Evolutionary conservation across 371 early-diverging fungal genomes (phyloP), one percentile per base, ranked within the genome.

Genomic region (Fennellomyces sp.): DNA sequence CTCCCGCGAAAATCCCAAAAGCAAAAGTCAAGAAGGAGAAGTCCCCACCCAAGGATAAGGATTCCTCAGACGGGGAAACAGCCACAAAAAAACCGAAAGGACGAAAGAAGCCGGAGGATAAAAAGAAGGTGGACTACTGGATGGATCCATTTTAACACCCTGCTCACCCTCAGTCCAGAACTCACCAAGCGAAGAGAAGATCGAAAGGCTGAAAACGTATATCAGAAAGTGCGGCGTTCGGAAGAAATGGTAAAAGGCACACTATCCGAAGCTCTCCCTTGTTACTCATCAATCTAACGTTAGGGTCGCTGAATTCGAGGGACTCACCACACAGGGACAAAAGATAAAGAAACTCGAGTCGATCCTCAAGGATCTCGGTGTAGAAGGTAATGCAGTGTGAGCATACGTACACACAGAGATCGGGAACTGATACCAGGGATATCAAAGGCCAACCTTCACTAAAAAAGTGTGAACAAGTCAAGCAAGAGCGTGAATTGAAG

Each of bases 141-240:
- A n/a, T n/a, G n/a, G n/a, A n/a, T n/a, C n/a, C n/a, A n/a, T n/a
- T n/a, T n/a, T n/a, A 36, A 2, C 35, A 58, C 7, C 29, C 29
- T 21, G n/a, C 47, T 50, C n/a, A 38, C n/a, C 15, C 1, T 36
- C 28, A 2, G 2, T 11, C 13, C 35, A 60, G 31, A 41, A 17
- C 2, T 54, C 55, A 8, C 26, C 55, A 26, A 49, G 39, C 19
- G 76, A 76, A 25, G 77, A 77, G 45, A 57, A 65, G 3, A 70
- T 81, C 21, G 76, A 81, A 36, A 64, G 76, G 11, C 60, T 81
- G 3, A 76, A 78, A 21, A 58, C 56, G 1, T 81, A 72, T 19
- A 64, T 81, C 13, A 61, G 48, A 47, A 76, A 78, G 50, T 81
- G 81, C 53, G 81, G 81, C 27, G 71, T 78, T 19, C 68, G 75